Conservation (phyloP, 345 rosid species). For the Cardiospermum halicacabum region DNA sequence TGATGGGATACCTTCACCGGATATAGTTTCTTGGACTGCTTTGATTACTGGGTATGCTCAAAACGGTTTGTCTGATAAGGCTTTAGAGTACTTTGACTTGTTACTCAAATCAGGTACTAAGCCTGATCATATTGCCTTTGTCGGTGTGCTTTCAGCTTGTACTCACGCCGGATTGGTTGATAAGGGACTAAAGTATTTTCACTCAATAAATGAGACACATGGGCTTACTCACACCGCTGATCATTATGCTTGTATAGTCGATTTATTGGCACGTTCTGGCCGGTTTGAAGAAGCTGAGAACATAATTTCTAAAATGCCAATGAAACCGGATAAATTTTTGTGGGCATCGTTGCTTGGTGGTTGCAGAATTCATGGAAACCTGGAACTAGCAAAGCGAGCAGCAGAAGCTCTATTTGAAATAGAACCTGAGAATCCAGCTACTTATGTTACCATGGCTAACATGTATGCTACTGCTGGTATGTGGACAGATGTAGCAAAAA, state of each 20-base stretch:
- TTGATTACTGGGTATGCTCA: conserved; percentile 79
- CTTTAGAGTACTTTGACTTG: conserved; percentile 58
- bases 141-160: conserved; percentile 84
- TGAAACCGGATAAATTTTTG: conserved; percentile 71
- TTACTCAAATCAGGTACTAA: conserved; percentile 55
- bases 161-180: conserved; percentile 81
- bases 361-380: conserved; percentile 70
- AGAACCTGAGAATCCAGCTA: conserved; percentile 84
- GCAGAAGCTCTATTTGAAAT: conserved; percentile 68
- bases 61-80: conserved; percentile 63
- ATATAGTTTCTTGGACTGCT: conserved; percentile 82
- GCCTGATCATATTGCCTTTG: conserved; percentile 77
- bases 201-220: conserved; percentile 53
- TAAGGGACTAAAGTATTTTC: conserved; percentile 61
- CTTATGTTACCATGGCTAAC: conserved; percentile 86
- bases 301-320: conserved; percentile 58
- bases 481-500: conserved; percentile 66
- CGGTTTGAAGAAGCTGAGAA: conserved; percentile 49
- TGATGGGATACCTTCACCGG: conserved; percentile 40
- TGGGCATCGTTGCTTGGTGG: conserved; percentile 96
- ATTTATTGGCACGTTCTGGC: conserved; percentile 71
- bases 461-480: conserved; percentile 69
- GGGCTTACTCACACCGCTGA: conserved; percentile 62
- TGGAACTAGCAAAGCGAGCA: conserved; percentile 68
- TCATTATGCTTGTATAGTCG: conserved; percentile 82